phyloP scores from a whole-genome alignment of 345 rosid species.

The Melastoma malabathricum region DNA sequence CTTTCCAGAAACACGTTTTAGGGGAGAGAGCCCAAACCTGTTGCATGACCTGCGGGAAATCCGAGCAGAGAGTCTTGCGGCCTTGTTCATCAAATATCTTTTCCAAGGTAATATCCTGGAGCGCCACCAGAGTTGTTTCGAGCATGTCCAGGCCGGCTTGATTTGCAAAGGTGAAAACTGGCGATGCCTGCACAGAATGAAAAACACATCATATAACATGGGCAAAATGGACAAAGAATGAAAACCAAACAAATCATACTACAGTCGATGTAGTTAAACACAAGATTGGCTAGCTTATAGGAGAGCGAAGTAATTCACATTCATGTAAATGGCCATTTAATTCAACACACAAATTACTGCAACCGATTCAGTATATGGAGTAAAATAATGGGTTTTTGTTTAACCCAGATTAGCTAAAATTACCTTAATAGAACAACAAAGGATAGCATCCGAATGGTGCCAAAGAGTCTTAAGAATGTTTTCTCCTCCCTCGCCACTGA shows the following conservation, averaged over 20 bases:
- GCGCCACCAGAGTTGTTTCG: slow-evolving; percentile 83
- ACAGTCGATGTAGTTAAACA: too few relatives aligned
- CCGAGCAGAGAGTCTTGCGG: slow-evolving; percentile 75
- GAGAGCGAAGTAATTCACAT: too few relatives aligned
- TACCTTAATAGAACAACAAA: slow-evolving; percentile 95
- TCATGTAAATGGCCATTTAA: too few relatives aligned
- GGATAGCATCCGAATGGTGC: slow-evolving; percentile 95
- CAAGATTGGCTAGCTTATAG: too few relatives aligned
- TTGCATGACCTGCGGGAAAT: slow-evolving; percentile 94
- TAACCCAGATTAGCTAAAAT: too few relatives aligned
- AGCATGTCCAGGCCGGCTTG: slow-evolving; percentile 98
- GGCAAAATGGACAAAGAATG: too few relatives aligned
- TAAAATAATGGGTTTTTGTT: too few relatives aligned
- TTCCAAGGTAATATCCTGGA: slow-evolving; percentile 85
- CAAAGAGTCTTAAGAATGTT: slow-evolving; percentile 72
- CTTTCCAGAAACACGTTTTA: too few relatives aligned
- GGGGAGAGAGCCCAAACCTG: slow-evolving; percentile 36
- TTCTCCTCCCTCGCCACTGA: slow-evolving; percentile 55
- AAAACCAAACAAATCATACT: too few relatives aligned
- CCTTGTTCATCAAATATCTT: slow-evolving; percentile 96
- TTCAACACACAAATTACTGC: too few relatives aligned
- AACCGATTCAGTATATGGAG: too few relatives aligned
- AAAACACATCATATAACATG: too few relatives aligned
- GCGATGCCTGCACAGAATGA: slow-evolving; percentile 49
- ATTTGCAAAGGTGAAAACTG: slow-evolving; percentile 87